These are phyloP conservation scores for Zygosaccharomyces bisporus DNA, from an alignment of 805 yeast genomes.

Conservation along the genomic window DNA sequence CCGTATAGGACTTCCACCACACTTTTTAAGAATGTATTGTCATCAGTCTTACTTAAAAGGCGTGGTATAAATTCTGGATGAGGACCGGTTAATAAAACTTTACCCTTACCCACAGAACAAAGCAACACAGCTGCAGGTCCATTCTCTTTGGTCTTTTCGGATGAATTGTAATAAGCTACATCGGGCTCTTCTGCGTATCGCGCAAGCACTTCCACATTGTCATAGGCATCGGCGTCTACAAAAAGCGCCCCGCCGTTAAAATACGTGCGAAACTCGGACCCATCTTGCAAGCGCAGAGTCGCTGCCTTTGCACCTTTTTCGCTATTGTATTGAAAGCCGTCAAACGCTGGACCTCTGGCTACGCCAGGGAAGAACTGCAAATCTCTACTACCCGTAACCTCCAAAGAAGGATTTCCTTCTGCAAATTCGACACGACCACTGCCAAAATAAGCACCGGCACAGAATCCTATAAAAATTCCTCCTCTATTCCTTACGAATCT, in stretches of 20 bases:
- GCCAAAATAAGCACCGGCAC: slow-evolving; percentile 94
- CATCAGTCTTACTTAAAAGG: slow-evolving; percentile 39
- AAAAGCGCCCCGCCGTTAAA: slow-evolving; percentile 91
- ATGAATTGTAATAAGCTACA: slow-evolving; percentile 38
- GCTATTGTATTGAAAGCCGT: slow-evolving; percentile 75
- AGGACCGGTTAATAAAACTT: slow-evolving; percentile 72
- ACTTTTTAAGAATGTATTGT: slow-evolving; percentile 31
- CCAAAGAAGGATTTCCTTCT: slow-evolving; percentile 62
- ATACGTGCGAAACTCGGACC: slow-evolving; percentile 41
- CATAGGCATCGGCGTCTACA: slow-evolving; percentile 61
- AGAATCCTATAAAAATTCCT: slow-evolving; percentile 80
- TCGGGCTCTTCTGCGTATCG: slow-evolving; percentile 55
- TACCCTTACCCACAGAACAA: slow-evolving; percentile 64
- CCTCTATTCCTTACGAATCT: slow-evolving; percentile 66
- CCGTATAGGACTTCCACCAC: slow-evolving; percentile 42
- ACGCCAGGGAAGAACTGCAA: slow-evolving; percentile 77
- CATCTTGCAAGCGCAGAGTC: slow-evolving; percentile 40
- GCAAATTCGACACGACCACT: slow-evolving; percentile 78
- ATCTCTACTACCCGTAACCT: slow-evolving; percentile 84
- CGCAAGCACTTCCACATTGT: slow-evolving; percentile 70
- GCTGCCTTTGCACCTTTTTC: slow-evolving; percentile 73
- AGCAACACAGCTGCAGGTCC: slow-evolving; percentile 66
- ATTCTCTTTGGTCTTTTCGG: slow-evolving; percentile 22
- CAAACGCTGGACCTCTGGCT: slow-evolving; percentile 74
- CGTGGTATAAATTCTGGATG: slow-evolving; percentile 84